Base-by-base conservation (phyloP, 306 rosid genomes). In the Luffa acutangula region DNA sequence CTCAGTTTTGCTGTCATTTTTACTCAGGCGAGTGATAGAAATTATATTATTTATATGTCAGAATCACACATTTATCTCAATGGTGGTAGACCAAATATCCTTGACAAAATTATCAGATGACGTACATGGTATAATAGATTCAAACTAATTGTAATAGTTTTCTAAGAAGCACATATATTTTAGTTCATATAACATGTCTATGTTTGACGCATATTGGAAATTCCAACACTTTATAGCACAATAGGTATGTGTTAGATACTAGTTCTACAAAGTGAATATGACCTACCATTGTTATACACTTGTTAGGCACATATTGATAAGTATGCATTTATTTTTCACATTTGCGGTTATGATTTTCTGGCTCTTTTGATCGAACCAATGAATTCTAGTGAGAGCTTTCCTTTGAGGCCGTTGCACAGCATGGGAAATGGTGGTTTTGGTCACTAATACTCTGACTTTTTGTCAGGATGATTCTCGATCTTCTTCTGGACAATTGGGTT, bases 401-500 rank as follows among this genome's bases (percentile, higher is more conserved):
- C 3, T 3, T 17, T n/a, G 33, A 48, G 31, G 34, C 33, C 46
- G 46, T 10, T 74, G 31, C 63, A 74, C 62, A 33, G 63, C 34
- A 33, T 52, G 48, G 34, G 46, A 33, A 73, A 74, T 51, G 78
- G 78, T 34, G 63, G 4, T 75, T 52, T 31, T 15, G 52, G 54
- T 52, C 62, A 4, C 18, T 34, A 34, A 51, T 5, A 52, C 33
- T 34, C n/a, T 75, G 63, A 8, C 51, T 59, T 3, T 58, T 48
- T 63, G 37, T 83, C 83, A 93, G 99, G 98, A 96, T 82, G 93
- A 91, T 70, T 79, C 86, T 41, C 93, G 76, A 65, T 87, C 97
- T 77, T 88, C 95, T 43, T 82, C 89, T 81, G 88, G 88, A 67
- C 84, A 76, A 31, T 83, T 76, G 85, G 97, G 90, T 59, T 89